phyloP scores from a whole-genome alignment of 1,284 basidiomycete genomes.

The Ganoderma boninense region DNA sequence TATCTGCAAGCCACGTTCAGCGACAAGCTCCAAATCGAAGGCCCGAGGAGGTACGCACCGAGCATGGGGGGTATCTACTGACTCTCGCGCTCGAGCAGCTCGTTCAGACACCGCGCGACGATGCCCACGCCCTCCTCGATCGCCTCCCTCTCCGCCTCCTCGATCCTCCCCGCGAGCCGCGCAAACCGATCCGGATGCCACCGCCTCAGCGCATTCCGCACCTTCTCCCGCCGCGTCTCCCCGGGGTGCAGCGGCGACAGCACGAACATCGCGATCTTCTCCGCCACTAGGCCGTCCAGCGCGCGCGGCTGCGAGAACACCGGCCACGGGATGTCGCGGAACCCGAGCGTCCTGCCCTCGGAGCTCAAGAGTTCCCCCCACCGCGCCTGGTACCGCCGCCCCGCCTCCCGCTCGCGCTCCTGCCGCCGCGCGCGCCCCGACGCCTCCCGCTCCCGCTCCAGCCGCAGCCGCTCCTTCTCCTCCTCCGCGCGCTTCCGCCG shows the following conservation, averaged over 20 bases:
- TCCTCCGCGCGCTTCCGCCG: conserved; percentile 36
- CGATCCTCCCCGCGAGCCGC: conserved; percentile 59
- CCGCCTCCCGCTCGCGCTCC: conserved; percentile 60
- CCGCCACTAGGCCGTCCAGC: conserved; percentile 58
- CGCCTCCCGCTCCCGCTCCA: conserved; percentile 47
- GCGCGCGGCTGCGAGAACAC: conserved; percentile 50
- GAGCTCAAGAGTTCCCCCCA: conserved; percentile 60
- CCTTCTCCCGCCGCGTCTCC: conserved; percentile 65
- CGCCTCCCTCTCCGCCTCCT: conserved; percentile 57
- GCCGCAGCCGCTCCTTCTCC: conserved; percentile 33
- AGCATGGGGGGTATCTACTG: conserved; percentile 16
- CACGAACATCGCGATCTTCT: conserved; percentile 62
- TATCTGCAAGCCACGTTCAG: neutral
- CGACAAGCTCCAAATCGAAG: neutral
- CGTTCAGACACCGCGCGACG: conserved; percentile 76
- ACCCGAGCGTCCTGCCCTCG: conserved; percentile 57
- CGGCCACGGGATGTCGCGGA: conserved; percentile 78
- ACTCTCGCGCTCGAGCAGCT: conserved; percentile 54
- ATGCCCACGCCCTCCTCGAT: conserved; percentile 76
- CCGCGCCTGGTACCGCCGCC: conserved; percentile 66
- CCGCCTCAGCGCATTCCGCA: conserved; percentile 68
- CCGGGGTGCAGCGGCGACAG: conserved; percentile 69
- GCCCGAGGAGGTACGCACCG: neutral
- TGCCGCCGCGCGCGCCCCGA: conserved; percentile 46
- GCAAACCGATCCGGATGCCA: conserved; percentile 84